Evolutionary conservation across 257 asterid species (phyloP), one percentile per base, ranked within the genome.

Genomic region (Fraxinus quadrangulata): DNA sequence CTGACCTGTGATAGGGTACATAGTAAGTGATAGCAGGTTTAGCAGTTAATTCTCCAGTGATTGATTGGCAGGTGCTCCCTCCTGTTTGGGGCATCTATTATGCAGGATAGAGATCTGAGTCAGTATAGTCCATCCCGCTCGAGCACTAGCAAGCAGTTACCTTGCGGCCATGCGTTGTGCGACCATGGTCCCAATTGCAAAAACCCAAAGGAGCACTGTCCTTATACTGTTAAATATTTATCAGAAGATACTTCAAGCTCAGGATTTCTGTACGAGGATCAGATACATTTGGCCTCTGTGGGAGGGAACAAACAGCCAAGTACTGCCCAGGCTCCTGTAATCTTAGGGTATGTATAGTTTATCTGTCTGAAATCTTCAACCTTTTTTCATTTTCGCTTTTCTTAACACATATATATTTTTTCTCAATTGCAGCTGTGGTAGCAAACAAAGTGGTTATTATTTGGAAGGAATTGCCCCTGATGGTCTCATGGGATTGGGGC

Each of bases 31-130:
- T 61, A 83, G 80, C 85, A 71, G 83, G 82, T 87, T 88, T 90
- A 88, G 90, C 91, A 76, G 87, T 88, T 88, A 81, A 88, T 88
- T 83, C 83, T 89, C 77, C 77, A 85, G 81, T 84, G 90, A 90
- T 87, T 90, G 96, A 90, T 89, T 89, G 89, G 88, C 94, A 89
- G 94, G 94, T 86, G 94, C 92, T 89, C 94, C 94, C 86, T 87
- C 81, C 79, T 87, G 77, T 86, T 83, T 84, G 91, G 92, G 90
- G 91, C 93, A 89, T 88, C 89, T 88, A 84, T 86, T 88, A 37
- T 92, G 91, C 94, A 93, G 98, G 98, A 90, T 87, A 90, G 85
- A 85, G 93, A 91, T 65, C 85, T 93, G 33, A 86, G 83, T 16
- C 89, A 93, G 83, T 93, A 93, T 82, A 85, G 78, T 73, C 96